These are phyloP conservation scores for Mortierella sp. DNA, from an alignment of 371 early-diverging fungal species.

Conservation along the genomic window DNA sequence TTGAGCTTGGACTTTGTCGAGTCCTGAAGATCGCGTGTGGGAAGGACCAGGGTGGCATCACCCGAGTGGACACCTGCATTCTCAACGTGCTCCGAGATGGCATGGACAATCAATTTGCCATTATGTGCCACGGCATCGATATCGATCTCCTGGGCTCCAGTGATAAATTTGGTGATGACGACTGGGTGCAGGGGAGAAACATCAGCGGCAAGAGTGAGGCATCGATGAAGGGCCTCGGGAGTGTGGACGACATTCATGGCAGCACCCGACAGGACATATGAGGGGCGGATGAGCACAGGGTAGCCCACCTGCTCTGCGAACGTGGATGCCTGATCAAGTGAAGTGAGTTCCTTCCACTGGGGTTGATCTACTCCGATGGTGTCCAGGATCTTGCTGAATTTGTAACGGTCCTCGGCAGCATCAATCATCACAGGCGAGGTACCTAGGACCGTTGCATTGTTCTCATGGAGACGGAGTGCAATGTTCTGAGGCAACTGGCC, in stretches of 20 bases:
- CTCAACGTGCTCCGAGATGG: conserved; percentile 94
- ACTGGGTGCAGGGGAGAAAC: conserved; percentile 94
- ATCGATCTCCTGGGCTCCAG: conserved; percentile 94
- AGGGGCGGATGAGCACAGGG: conserved; percentile 94
- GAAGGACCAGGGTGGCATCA: conserved; percentile 93
- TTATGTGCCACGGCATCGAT: conserved; percentile 91
- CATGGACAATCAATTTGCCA: conserved; percentile 85
- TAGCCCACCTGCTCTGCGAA: conserved; percentile 91
- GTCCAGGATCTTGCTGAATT: conserved; percentile 91
- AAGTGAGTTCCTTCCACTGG: conserved; percentile 90
- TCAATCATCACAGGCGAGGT: conserved; percentile 94
- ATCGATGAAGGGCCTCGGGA: conserved; percentile 70
- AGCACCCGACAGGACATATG: conserved; percentile 95
- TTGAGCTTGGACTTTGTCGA: conserved; percentile 75
- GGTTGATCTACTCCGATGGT: conserved; percentile 94
- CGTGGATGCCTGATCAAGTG: conserved; percentile 77
- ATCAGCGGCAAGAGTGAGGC: conserved; percentile 83
- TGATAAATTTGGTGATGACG: conserved; percentile 94
- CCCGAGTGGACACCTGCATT: conserved; percentile 97
- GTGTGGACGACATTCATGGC: conserved; percentile 95
- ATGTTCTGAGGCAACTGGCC: conserved; percentile 96
- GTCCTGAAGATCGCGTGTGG: conserved; percentile 77
- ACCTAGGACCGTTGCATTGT: conserved; percentile 83
- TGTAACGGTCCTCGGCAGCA: conserved; percentile 92
- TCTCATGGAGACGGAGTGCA: conserved; percentile 80